Evolutionary conservation across 345 rosid species (phyloP).

Genomic region (Geranium brycei): DNA sequence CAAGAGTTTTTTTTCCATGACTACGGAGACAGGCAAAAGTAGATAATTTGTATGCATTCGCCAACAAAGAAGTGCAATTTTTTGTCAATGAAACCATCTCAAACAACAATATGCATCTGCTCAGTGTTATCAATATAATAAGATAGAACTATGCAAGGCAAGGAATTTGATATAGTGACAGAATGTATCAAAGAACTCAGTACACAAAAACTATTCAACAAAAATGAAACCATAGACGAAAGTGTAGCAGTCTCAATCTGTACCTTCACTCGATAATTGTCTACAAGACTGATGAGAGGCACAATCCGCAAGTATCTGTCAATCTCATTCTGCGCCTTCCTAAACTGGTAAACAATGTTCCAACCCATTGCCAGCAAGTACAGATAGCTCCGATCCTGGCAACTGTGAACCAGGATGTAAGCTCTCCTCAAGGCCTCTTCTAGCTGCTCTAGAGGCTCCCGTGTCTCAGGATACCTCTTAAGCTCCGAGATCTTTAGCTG

Average conservation of each 20-base stretch:
- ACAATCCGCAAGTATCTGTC: slow-evolving; percentile 81
- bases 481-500: slow-evolving; percentile 86
- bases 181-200: too few relatives aligned
- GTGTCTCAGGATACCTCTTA: slow-evolving; percentile 82
- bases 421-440: slow-evolving; percentile 88
- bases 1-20: too few relatives aligned
- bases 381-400: slow-evolving; percentile 84
- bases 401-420: slow-evolving; percentile 67
- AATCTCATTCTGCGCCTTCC: slow-evolving; percentile 90
- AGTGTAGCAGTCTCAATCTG: not conserved
- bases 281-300: slow-evolving; percentile 90
- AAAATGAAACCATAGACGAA: too few relatives aligned
- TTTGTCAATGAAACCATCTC: too few relatives aligned
- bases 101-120: too few relatives aligned
- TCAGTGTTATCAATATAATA: too few relatives aligned
- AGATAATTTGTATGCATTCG: too few relatives aligned
- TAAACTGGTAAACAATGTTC: slow-evolving; percentile 94
- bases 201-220: too few relatives aligned
- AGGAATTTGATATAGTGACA: too few relatives aligned
- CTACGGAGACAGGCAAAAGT: too few relatives aligned
- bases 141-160: too few relatives aligned
- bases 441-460: slow-evolving; percentile 93
- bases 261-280: slow-evolving; percentile 92
- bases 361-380: slow-evolving; percentile 98
- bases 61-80: too few relatives aligned